Evolutionary conservation across 1,284 basidiomycete species (phyloP).

Genomic region (Vanrija humicola): DNA sequence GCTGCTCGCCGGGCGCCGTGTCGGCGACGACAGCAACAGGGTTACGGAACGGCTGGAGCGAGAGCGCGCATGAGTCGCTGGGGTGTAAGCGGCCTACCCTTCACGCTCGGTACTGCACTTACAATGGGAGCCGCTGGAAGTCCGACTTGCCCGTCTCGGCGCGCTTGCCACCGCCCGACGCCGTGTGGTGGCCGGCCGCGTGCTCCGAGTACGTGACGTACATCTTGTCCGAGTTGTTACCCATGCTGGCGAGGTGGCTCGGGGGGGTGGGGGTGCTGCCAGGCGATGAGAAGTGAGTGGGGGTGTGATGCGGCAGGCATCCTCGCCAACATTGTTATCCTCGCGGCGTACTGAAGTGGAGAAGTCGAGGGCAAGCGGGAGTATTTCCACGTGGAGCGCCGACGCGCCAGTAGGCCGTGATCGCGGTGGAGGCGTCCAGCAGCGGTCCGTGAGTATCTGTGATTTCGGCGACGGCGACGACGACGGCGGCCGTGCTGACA

Average conservation of each 20-base stretch:
- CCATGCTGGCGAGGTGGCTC: slow-evolving; percentile 31
- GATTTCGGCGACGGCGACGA: too few species aligned
- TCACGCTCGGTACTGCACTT: slow-evolving; percentile 15
- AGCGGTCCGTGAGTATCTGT: too few species aligned
- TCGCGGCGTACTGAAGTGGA: neutral
- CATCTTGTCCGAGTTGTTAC: slow-evolving; percentile 48
- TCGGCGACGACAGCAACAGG: slow-evolving; percentile 71
- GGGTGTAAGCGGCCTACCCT: neutral
- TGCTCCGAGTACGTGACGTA: slow-evolving; percentile 50
- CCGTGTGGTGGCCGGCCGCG: slow-evolving; percentile 43
- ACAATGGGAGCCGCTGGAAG: slow-evolving; percentile 48
- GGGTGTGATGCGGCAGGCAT: neutral
- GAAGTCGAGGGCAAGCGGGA: neutral
- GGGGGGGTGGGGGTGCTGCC: neutral
- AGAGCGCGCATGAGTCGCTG: slow-evolving; percentile 81
- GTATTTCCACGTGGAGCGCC: neutral
- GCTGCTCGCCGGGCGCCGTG: slow-evolving; percentile 37
- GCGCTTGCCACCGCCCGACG: slow-evolving; percentile 43
- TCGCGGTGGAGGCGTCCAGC: neutral
- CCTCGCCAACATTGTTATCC: too few species aligned
- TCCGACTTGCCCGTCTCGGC: slow-evolving; percentile 36
- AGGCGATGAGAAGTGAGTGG: neutral
- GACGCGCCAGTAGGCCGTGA: neutral
- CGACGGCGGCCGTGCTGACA: too few species aligned
- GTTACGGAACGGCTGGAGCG: slow-evolving; percentile 82